Evolutionary conservation across 805 yeast genomes (phyloP), one percentile per base, ranked within the genome.

Genomic region (Grigorovia yakushimaensis): DNA sequence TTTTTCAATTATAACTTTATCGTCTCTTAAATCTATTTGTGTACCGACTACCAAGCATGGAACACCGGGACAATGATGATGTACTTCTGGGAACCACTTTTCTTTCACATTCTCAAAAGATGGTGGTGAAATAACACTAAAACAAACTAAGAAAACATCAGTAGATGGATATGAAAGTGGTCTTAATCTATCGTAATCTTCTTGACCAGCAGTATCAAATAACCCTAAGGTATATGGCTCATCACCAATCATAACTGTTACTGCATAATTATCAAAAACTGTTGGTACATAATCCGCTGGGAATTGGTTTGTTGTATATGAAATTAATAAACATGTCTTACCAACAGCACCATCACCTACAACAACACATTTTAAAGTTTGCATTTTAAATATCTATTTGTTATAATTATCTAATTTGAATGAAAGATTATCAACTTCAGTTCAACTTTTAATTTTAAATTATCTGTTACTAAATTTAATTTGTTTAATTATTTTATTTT

Each of bases 311-410:
- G 96, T 91, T 46, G 98, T 91, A 70, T 91, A 91, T 54, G 97
- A 89, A 62, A 91, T 91, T 57, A 93, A 77, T 53, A 93, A 79
- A 72, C 98, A 91, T 18, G 98, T 91, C 76, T 88, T 91, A 59
- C 98, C 98, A 54, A 93, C 98, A 58, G 98, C 98, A 86, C 98
- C 98, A 72, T 93, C 98, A 55, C 98, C 98, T 48, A 93, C 98
- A 55, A 91, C 97, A 55, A 93, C 98, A 76, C 98, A 93, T 71
- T 91, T 91, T 67, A 85, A 67, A 44, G 77, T 72, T 60, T 72
- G 75, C 77, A 72, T 72, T 35, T 43, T 58, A 4, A 21, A 19
- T 23, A 23, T 23, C 13, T 39, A 11, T 39, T n/a, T 23, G 35
- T 27, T 10, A 5, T 15, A 15, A 6, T 24, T 24, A 24, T 27